Evolutionary conservation across 805 yeast genomes (phyloP).

Genomic region (Starmerella vitae): DNA sequence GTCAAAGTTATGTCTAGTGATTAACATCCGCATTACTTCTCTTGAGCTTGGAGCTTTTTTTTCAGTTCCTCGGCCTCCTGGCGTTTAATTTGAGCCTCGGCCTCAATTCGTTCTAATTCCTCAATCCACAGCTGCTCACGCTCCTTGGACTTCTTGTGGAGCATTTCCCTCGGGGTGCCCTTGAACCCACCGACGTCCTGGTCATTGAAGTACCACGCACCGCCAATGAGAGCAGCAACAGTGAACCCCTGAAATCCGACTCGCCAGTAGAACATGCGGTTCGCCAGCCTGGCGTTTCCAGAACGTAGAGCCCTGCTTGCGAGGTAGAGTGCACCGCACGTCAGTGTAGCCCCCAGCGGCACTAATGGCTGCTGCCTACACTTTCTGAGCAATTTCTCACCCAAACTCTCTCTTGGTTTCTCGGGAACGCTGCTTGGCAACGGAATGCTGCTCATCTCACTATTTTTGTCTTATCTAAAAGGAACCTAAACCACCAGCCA

Average conservation of each 20-base stretch:
- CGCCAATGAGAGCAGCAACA: conserved; percentile 64
- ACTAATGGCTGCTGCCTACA: conserved; percentile 81
- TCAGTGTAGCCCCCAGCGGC: conserved; percentile 66
- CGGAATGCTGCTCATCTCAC: conserved; percentile 12
- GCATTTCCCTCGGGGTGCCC: conserved; percentile 32
- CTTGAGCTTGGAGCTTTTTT: conserved; percentile 10
- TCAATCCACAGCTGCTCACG: conserved; percentile 84
- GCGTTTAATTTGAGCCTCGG: conserved; percentile 27
- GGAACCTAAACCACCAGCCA: no score
- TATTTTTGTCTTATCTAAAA: no score
- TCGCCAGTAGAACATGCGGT: conserved; percentile 79
- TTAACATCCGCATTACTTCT: no score
- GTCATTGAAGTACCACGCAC: conserved; percentile 45
- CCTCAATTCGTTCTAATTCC: conserved; percentile 69
- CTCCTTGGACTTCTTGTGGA: conserved; percentile 65
- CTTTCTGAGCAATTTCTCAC: conserved; percentile 26
- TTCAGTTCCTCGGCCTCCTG: conserved; percentile 16
- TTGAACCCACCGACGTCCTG: conserved; percentile 32
- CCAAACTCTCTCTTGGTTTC: conserved; percentile 18
- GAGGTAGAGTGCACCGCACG: conserved; percentile 65
- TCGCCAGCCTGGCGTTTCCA: conserved; percentile 66
- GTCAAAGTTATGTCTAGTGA: no score
- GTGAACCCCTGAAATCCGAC: conserved; percentile 79
- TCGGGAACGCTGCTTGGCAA: conserved; percentile 16
- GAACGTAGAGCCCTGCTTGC: conserved; percentile 63